Conservation (phyloP, 306 rosid genomes). For the Urtica urens region DNA sequence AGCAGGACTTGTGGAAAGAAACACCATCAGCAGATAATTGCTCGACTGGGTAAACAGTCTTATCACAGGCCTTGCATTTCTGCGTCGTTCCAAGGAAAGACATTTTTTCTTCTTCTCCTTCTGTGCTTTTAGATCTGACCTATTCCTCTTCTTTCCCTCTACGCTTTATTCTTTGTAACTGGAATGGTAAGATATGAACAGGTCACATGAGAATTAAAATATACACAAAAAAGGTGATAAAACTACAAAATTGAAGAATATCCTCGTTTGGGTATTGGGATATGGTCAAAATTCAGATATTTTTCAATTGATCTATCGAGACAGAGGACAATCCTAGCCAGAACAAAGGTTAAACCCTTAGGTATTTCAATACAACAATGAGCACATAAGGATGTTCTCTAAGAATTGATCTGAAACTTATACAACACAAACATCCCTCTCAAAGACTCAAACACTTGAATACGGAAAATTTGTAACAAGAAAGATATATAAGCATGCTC, state of each 20-base stretch:
- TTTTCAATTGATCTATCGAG: neutral
- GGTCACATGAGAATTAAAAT: neutral
- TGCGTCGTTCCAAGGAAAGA: conserved; percentile 83
- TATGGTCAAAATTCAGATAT: too few species aligned
- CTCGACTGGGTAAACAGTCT: conserved; percentile 90
- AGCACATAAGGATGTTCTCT: too few species aligned
- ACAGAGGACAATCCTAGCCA: too few species aligned
- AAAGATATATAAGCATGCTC: neutral
- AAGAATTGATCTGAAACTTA: neutral
- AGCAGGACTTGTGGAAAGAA: conserved; percentile 83
- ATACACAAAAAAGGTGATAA: too few species aligned
- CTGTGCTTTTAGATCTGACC: conserved; percentile 44
- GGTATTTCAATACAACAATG: too few species aligned
- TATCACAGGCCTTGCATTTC: conserved; percentile 90
- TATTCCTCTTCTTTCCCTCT: conserved; percentile 6
- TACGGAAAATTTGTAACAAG: too few species aligned
- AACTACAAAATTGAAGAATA: too few species aligned
- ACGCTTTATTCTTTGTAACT: conserved; percentile 6
- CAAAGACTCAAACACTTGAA: too few species aligned
- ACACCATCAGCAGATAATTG: conserved; percentile 86
- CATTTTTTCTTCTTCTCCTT: conserved; percentile 26
- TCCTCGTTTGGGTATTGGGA: too few species aligned
- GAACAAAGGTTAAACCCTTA: too few species aligned
- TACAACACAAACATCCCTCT: too few species aligned
- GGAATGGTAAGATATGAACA: conserved; percentile 1